These are phyloP conservation scores for Corynespora cassiicola DNA, from an alignment of 2,329 filamentous ascomycete genomes.

Conservation along the genomic window DNA sequence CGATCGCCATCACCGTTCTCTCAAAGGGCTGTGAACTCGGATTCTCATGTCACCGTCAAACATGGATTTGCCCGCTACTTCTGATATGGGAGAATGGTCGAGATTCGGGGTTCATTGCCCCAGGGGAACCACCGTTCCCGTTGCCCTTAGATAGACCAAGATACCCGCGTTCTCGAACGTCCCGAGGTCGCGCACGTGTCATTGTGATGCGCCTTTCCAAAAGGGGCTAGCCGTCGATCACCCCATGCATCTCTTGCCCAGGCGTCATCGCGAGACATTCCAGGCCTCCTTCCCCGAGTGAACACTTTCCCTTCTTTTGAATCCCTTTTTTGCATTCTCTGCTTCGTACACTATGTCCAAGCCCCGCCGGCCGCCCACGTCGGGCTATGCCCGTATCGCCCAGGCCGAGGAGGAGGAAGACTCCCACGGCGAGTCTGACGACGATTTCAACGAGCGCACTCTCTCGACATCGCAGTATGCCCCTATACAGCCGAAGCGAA, in stretches of 20 bases:
- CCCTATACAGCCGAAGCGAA: constrained; percentile 54
- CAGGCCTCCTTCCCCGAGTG: constrained; percentile 13
- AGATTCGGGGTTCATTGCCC: too few relatives aligned
- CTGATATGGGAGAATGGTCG: too few relatives aligned
- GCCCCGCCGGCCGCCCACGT: constrained; percentile 49
- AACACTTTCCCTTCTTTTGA: constrained; percentile 1
- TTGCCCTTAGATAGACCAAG: constrained; percentile 14
- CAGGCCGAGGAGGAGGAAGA: constrained; percentile 59
- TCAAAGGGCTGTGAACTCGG: too few relatives aligned
- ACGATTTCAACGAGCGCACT: constrained; percentile 44
- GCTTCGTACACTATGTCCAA: constrained; percentile 35
- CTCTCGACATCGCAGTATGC: constrained; percentile 51
- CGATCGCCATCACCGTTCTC: too few relatives aligned
- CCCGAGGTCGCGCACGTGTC: too few relatives aligned
- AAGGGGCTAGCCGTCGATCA: background rate
- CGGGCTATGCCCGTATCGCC: constrained; percentile 60
- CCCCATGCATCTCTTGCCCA: constrained; percentile 6
- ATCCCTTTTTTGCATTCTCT: constrained; percentile 7
- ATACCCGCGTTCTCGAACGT: too few relatives aligned
- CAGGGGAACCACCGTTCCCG: too few relatives aligned
- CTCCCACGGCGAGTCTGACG: constrained; percentile 46
- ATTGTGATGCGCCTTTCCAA: too few relatives aligned
- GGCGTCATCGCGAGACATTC: constrained; percentile 32
- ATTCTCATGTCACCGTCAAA: too few relatives aligned
- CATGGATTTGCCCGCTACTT: too few relatives aligned